Conservation (phyloP, 257 asterid species). For the Linaria vulgaris region DNA sequence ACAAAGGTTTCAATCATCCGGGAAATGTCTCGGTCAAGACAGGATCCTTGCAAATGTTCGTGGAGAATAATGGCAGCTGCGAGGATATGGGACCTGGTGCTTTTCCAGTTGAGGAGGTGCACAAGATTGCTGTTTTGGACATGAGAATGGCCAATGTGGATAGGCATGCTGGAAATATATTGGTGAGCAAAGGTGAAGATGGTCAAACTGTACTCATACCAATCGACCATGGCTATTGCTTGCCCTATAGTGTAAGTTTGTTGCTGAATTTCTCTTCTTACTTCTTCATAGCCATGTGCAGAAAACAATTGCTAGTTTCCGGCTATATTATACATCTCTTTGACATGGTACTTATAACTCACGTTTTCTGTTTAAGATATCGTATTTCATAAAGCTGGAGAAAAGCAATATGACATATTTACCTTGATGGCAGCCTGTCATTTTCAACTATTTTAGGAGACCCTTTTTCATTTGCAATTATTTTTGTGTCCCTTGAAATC, state of each 20-base stretch:
- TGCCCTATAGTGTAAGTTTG: slow-evolving; percentile 78
- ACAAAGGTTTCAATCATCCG: slow-evolving; percentile 74
- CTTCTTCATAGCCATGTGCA: neutral
- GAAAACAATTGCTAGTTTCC: slow-evolving; percentile 4
- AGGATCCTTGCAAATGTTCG: slow-evolving; percentile 80
- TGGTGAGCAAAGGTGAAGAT: slow-evolving; percentile 64
- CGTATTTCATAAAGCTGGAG: slow-evolving; percentile 15
- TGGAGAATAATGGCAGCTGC: slow-evolving; percentile 80
- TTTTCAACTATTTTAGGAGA: neutral
- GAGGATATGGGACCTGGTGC: slow-evolving; percentile 87
- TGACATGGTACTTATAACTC: neutral
- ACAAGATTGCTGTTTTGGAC: slow-evolving; percentile 83
- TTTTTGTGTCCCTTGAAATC: neutral
- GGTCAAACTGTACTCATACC: slow-evolving; percentile 70
- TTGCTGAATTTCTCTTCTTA: no score
- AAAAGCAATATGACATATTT: neutral
- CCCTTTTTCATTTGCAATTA: no score
- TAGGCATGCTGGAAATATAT: slow-evolving; percentile 89
- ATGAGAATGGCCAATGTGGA: slow-evolving; percentile 90
- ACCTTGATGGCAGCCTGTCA: neutral
- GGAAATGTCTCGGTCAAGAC: slow-evolving; percentile 49
- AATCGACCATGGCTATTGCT: slow-evolving; percentile 95
- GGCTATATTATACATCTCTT: slow-evolving; percentile 2
- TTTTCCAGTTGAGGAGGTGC: slow-evolving; percentile 83
- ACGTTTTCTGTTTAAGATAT: no score